A percentile compares a stretch with the other conserved stretches of the same genome.
These are phyloP conservation scores for Arthrinium puccinioides DNA, from an alignment of 2,329 filamentous ascomycete genomes.

Conservation along the genomic window DNA sequence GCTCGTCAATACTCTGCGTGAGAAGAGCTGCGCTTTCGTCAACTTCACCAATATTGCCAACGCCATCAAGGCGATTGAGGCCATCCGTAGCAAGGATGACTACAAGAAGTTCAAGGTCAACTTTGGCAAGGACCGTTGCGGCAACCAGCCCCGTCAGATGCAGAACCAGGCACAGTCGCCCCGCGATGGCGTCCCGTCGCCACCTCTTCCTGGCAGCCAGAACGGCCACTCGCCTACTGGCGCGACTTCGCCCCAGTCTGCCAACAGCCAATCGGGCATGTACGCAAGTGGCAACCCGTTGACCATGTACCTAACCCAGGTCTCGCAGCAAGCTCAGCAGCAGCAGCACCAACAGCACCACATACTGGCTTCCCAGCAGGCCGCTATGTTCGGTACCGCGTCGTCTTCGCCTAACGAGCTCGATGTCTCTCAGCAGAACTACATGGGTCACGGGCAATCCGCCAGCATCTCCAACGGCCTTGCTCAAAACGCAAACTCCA, in stretches of 20 bases:
- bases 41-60: slow-evolving; percentile 99
- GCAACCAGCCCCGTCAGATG: slow-evolving; percentile 88
- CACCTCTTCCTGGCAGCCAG: slow-evolving; percentile 52
- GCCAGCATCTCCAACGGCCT: slow-evolving; percentile 61
- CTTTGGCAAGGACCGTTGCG: slow-evolving; percentile 97
- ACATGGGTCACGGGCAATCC: slow-evolving; percentile 57
- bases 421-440: slow-evolving; percentile 55
- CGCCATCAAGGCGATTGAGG: slow-evolving; percentile 98
- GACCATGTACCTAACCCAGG: slow-evolving; percentile 86
- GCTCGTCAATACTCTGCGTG: slow-evolving; percentile 88
- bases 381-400: slow-evolving; percentile 70
- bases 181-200: slow-evolving; percentile 52
- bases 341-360: slow-evolving; percentile 72
- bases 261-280: slow-evolving; percentile 52
- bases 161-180: slow-evolving; percentile 61
- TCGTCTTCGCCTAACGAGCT: slow-evolving; percentile 52
- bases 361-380: slow-evolving; percentile 67
- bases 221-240: slow-evolving; percentile 50
- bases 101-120: slow-evolving; percentile 99
- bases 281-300: slow-evolving; percentile 78
- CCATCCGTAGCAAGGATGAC: slow-evolving; percentile 87
- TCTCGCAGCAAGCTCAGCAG: slow-evolving; percentile 63
- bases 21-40: slow-evolving; percentile 99
- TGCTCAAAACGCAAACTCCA: slow-evolving; percentile 40
- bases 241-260: slow-evolving; percentile 48